phyloP scores from a whole-genome alignment of 2,329 filamentous ascomycete genomes.

The Capronia americana region DNA sequence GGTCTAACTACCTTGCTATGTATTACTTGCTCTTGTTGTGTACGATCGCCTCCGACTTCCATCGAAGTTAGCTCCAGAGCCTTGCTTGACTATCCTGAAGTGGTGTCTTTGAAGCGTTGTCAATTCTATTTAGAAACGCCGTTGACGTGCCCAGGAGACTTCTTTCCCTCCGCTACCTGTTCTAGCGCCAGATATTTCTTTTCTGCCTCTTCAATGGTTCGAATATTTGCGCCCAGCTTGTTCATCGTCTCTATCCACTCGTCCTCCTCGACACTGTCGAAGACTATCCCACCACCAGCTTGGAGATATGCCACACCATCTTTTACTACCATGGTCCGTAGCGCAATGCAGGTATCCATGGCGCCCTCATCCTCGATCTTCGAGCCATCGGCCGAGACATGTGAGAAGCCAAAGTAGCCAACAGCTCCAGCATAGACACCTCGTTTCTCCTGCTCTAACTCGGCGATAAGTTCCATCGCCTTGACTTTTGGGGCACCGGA shows the following conservation, averaged over 20 bases:
- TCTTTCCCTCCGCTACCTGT: constrained; percentile 32
- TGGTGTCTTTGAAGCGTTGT: neutral
- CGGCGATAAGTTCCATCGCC: constrained; percentile 96
- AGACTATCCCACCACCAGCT: constrained; percentile 85
- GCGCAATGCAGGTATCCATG: constrained; percentile 85
- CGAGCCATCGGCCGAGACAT: constrained; percentile 68
- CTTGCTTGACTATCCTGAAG: neutral
- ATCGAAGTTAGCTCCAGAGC: neutral
- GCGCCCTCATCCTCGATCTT: constrained; percentile 71
- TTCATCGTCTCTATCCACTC: constrained; percentile 98
- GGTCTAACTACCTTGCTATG: neutral
- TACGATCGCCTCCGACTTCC: neutral
- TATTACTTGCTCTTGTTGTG: neutral
- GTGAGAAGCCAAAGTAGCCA: constrained; percentile 91
- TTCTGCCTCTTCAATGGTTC: constrained; percentile 85
- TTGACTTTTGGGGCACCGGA: constrained; percentile 94
- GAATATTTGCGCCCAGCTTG: constrained; percentile 89
- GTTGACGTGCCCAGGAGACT: constrained; percentile 21
- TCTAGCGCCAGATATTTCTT: constrained; percentile 63
- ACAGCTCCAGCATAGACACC: constrained; percentile 96
- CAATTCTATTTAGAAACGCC: constrained; percentile 29
- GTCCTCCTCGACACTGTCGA: constrained; percentile 87
- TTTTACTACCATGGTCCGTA: constrained; percentile 94
- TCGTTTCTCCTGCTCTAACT: constrained; percentile 90
- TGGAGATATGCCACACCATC: constrained; percentile 91